phyloP scores from a whole-genome alignment of 345 rosid genomes.

The Eucalyptus regnans region DNA sequence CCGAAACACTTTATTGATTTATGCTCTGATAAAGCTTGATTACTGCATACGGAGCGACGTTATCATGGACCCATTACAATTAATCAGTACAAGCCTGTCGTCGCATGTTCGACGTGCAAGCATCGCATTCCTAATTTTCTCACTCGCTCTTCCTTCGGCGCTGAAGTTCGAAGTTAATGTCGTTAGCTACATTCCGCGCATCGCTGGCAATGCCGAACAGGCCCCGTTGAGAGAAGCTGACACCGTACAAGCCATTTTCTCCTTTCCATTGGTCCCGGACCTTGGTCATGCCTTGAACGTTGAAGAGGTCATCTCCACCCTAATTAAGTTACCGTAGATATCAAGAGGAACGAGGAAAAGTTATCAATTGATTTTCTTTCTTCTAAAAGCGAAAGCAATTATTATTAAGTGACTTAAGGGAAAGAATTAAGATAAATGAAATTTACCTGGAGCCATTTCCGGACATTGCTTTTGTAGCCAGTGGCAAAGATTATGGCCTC shows the following conservation, averaged over 20 bases:
- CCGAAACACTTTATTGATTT: background rate
- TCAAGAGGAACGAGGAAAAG: background rate
- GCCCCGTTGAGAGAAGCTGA: constrained; percentile 38
- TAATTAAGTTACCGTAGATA: background rate
- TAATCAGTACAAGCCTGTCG: background rate
- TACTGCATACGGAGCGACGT: background rate
- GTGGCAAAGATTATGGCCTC: constrained; percentile 53
- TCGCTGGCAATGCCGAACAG: constrained; percentile 30
- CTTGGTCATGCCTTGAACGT: constrained; percentile 29
- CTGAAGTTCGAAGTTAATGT: background rate
- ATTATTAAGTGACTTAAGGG: background rate
- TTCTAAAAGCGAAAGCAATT: background rate
- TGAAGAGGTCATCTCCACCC: constrained; percentile 23
- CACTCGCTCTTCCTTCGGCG: background rate
- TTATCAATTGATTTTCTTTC: background rate
- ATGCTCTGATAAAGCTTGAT: background rate
- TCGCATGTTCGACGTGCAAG: background rate
- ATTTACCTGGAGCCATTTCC: constrained; percentile 41
- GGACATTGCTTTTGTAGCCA: constrained; percentile 40
- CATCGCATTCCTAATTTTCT: background rate
- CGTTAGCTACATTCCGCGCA: constrained; percentile 26
- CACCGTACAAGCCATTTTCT: constrained; percentile 26
- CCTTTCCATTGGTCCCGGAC: constrained; percentile 45
- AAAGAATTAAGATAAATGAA: background rate
- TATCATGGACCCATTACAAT: background rate